A percentile compares a stretch with the other conserved stretches of the same genome.
These are phyloP conservation scores for Gossypium raimondii DNA, from an alignment of 345 rosid genomes.

Conservation along the genomic window DNA sequence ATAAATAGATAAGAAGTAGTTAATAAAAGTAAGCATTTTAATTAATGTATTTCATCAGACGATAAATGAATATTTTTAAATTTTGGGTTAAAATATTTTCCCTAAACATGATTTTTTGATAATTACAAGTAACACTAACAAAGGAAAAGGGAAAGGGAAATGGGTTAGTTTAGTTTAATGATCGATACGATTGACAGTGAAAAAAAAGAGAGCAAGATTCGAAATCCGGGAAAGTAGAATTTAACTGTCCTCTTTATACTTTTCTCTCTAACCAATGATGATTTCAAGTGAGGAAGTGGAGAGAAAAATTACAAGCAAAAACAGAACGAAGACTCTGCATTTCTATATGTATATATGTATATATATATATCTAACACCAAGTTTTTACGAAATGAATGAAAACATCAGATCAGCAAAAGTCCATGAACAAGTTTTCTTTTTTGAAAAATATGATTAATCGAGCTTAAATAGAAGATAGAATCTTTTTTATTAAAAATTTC, in stretches of 20 bases:
- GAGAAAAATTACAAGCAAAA: not conserved
- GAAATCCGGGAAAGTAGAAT: conserved; percentile 12
- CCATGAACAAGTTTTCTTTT: too few species aligned
- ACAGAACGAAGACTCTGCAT: not conserved
- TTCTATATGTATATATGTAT: not conserved
- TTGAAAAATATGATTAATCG: too few species aligned
- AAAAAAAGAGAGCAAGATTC: not conserved
- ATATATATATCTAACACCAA: not conserved
- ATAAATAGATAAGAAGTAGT: too few species aligned
- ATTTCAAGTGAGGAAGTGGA: conserved; percentile 11
- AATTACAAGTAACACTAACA: not conserved
- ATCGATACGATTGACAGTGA: not conserved
- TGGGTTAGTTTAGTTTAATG: not conserved
- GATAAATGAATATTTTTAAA: too few species aligned
- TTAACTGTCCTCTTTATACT: not conserved
- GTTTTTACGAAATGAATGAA: not conserved
- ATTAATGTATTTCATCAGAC: too few species aligned
- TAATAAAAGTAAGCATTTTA: too few species aligned
- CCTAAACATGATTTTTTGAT: too few species aligned
- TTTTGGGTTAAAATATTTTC: too few species aligned
- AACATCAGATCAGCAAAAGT: not conserved
- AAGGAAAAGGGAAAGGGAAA: not conserved
- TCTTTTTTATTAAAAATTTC: too few species aligned
- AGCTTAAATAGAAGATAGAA: too few species aligned
- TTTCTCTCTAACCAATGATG: conserved; percentile 16